Evolutionary conservation across 2,329 filamentous ascomycete species (phyloP).

Genomic region (Epicoccum sorghinum): DNA sequence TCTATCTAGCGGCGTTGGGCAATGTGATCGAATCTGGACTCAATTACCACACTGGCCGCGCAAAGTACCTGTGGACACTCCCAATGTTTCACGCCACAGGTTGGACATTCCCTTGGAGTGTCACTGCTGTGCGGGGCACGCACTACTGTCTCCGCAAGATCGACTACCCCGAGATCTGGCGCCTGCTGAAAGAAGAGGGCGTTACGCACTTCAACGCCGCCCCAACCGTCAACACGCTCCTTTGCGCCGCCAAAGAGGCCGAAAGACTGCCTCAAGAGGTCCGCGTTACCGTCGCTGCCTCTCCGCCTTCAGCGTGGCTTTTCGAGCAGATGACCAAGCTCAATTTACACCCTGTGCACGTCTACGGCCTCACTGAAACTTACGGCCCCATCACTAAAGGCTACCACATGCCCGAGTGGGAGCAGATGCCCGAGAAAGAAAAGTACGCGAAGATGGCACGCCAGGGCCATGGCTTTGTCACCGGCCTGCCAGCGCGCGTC

Average conservation of each 20-base stretch:
- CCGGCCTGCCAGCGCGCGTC: conserved; percentile 78
- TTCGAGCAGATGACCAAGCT: conserved; percentile 91
- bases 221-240: conserved; percentile 92
- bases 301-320: conserved; percentile 84
- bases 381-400: conserved; percentile 96
- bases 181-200: conserved; percentile 79
- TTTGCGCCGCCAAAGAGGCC: conserved; percentile 82
- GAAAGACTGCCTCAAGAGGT: conserved; percentile 72
- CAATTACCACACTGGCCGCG: conserved; percentile 71
- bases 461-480: conserved; percentile 90
- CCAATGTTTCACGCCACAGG: conserved; percentile 79
- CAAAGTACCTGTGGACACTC: conserved; percentile 88
- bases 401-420: conserved; percentile 86
- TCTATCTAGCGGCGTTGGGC: conserved; percentile 81
- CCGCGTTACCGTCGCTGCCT: conserved; percentile 89
- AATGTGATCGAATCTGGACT: conserved; percentile 90
- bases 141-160: conserved; percentile 95
- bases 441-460: conserved; percentile 90
- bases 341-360: conserved; percentile 89
- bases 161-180: conserved; percentile 93
- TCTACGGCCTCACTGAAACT: conserved; percentile 87
- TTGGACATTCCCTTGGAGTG: conserved; percentile 90
- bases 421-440: conserved; percentile 72
- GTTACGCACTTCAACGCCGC: conserved; percentile 97
- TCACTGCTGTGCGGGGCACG: conserved; percentile 92